Evolutionary conservation across 805 yeast species (phyloP).

Genomic region (Schwanniomyces occidentalis): DNA sequence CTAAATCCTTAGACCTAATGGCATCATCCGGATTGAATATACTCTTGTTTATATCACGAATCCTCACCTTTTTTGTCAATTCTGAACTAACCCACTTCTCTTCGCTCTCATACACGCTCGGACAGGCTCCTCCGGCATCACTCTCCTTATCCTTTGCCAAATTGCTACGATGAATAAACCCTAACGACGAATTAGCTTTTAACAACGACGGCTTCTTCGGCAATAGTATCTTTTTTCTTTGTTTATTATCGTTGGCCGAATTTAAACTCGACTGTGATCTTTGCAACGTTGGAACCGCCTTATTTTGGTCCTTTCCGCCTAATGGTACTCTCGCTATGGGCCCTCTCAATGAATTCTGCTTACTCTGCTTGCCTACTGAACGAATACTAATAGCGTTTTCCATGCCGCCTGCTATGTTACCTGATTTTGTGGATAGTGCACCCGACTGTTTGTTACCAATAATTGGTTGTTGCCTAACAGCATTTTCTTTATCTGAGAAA

Average conservation of each 20-base stretch:
- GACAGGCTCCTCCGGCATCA: no score
- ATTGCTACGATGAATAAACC: constrained; percentile 23
- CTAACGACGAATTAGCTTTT: constrained; percentile 39
- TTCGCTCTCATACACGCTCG: no score
- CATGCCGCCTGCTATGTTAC: neutral
- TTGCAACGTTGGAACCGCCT: constrained; percentile 24
- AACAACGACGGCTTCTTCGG: constrained; percentile 25
- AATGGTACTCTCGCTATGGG: constrained; percentile 30
- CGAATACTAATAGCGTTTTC: constrained; percentile 1
- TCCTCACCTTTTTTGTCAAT: no score
- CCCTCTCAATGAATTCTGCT: constrained; percentile 4
- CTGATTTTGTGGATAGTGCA: constrained; percentile 2
- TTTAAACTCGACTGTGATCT: constrained; percentile 26
- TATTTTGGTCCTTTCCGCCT: constrained; percentile 42
- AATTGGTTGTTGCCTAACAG: neutral
- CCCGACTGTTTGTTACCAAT: neutral
- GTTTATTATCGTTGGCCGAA: neutral
- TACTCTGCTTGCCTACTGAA: constrained; percentile 1
- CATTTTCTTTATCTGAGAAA: constrained; percentile 14
- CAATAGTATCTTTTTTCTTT: constrained; percentile 8
- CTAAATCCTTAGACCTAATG: constrained; percentile 19
- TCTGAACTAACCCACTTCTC: no score
- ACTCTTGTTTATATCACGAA: no score
- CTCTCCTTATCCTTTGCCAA: neutral
- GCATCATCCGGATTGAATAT: no score